These are phyloP conservation scores for Colletotrichum tabaci DNA, from an alignment of 2,329 filamentous ascomycete genomes.

Conservation along the genomic window DNA sequence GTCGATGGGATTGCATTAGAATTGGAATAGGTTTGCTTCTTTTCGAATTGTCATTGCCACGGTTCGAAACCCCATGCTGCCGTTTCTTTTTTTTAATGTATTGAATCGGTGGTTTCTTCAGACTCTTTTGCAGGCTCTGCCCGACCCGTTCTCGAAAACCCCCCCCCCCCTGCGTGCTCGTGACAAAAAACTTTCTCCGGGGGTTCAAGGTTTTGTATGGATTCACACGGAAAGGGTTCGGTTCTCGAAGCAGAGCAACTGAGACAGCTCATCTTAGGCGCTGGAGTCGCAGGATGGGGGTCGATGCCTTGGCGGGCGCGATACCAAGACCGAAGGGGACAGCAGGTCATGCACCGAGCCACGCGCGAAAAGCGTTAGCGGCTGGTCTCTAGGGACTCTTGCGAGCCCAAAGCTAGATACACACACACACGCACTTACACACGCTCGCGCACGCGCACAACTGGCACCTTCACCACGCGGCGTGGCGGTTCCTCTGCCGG, in stretches of 20 bases:
- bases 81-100: too few species aligned
- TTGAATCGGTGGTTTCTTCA: neutral
- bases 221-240: neutral
- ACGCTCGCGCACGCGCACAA: neutral
- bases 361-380: conserved; percentile 7
- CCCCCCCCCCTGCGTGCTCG: neutral
- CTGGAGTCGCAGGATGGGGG: neutral
- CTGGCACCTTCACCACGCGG: conserved; percentile 20
- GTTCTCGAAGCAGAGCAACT: conserved; percentile 1
- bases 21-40: neutral
- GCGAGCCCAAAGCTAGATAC: neutral
- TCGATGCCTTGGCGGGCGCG: neutral
- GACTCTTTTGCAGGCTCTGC: neutral
- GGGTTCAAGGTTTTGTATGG: neutral
- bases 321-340: conserved; percentile 13
- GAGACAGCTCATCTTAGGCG: neutral
- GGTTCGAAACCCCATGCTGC: neutral
- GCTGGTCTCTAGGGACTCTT: neutral
- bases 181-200: neutral
- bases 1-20: neutral
- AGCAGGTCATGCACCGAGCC: neutral
- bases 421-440: neutral
- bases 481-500: conserved; percentile 13
- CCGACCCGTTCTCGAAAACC: neutral
- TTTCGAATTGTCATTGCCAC: neutral